Percentiles rank a stretch among this genome's conserved stretches.
These are phyloP conservation scores for Tolypocladium tundrense DNA, from an alignment of 2,329 filamentous ascomycete genomes.

Conservation along the genomic window DNA sequence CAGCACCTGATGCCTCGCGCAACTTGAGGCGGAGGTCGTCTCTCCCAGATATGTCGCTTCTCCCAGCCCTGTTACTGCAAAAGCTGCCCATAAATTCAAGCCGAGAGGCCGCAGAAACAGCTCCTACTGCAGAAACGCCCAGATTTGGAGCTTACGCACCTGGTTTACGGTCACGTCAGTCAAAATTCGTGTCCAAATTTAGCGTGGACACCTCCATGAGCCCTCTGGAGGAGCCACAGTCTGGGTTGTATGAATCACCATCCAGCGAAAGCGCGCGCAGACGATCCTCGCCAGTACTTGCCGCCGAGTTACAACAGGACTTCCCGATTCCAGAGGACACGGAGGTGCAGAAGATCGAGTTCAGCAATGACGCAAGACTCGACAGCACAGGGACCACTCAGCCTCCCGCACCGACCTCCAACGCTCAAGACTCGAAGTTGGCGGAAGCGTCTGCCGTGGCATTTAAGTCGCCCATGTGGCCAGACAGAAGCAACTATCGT, in stretches of 20 bases:
- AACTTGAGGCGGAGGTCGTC: not conserved
- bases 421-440: not conserved
- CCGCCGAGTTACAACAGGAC: constrained; percentile 11
- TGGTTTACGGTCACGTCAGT: not conserved
- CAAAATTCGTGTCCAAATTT: constrained; percentile 16
- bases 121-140: not conserved
- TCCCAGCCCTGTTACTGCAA: not conserved
- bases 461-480: not conserved
- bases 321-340: not conserved
- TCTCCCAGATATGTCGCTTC: not conserved
- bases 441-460: not conserved
- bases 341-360: no score
- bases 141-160: not conserved
- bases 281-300: constrained; percentile 40
- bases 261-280: constrained; percentile 25
- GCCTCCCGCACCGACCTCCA: not conserved
- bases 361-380: not conserved
- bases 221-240: constrained; percentile 3
- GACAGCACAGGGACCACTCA: not conserved
- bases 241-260: constrained; percentile 2
- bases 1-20: not conserved
- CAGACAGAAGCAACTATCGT: not conserved
- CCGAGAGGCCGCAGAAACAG: not conserved
- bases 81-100: not conserved
- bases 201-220: constrained; percentile 17